Conservation (phyloP, 2,329 filamentous ascomycete species). For the Penicillium palitans region DNA sequence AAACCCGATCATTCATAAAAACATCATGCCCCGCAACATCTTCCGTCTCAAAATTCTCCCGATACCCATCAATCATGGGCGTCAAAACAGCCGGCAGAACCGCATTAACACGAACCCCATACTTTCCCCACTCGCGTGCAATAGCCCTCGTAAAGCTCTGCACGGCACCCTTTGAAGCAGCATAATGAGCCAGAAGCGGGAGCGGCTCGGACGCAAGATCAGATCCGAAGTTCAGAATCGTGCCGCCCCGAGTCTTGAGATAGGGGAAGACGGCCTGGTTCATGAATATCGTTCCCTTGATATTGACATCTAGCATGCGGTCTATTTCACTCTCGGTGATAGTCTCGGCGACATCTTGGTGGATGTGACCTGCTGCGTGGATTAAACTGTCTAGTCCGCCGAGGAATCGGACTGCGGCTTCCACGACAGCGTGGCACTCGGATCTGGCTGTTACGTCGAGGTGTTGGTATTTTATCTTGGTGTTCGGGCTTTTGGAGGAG, state of each 20-base stretch:
- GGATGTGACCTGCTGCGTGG: background rate
- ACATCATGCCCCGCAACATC: background rate
- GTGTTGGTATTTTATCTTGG: background rate
- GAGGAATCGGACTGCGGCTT: background rate
- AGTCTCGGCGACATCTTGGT: background rate
- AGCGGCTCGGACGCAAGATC: background rate
- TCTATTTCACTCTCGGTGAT: background rate
- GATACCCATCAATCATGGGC: background rate
- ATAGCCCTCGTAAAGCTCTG: background rate
- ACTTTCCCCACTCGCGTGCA: background rate
- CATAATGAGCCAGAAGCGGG: background rate
- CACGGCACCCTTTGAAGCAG: background rate
- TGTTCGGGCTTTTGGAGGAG: background rate
- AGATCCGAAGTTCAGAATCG: background rate
- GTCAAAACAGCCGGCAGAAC: background rate
- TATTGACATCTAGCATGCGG: background rate
- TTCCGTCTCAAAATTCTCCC: background rate
- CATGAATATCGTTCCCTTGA: background rate
- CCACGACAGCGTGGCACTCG: background rate
- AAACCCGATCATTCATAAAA: background rate
- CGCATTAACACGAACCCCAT: background rate
- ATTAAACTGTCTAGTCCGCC: background rate
- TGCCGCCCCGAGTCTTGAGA: background rate
- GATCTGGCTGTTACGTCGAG: background rate
- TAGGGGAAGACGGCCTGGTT: slow-evolving; percentile 1